phyloP scores from a whole-genome alignment of 306 rosid species.

The Vigna nakashimae region DNA sequence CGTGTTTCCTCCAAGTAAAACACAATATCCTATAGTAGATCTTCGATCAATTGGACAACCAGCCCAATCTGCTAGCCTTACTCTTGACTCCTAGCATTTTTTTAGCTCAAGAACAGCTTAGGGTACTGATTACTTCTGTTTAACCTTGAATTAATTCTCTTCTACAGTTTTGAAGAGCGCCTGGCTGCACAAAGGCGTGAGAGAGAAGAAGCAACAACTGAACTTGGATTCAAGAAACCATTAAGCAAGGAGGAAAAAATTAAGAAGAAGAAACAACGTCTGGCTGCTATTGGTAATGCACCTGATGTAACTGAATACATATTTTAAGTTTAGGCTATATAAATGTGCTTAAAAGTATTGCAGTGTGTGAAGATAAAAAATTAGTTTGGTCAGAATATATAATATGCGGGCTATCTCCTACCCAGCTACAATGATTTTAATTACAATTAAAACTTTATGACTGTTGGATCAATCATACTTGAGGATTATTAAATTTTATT shows the following conservation, averaged over 20 bases:
- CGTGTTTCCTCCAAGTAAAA: too few species aligned
- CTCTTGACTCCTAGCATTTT: background rate
- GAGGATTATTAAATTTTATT: background rate
- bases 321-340: slow-evolving; percentile 28
- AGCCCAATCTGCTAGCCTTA: too few species aligned
- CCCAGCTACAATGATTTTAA: background rate
- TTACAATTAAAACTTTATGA: background rate
- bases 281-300: slow-evolving; percentile 94
- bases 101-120: background rate
- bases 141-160: slow-evolving; percentile 33
- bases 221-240: slow-evolving; percentile 91
- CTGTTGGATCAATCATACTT: slow-evolving; percentile 9
- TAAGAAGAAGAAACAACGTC: slow-evolving; percentile 88
- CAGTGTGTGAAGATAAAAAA: slow-evolving; percentile 4
- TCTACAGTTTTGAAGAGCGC: slow-evolving; percentile 94
- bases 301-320: slow-evolving; percentile 37
- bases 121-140: slow-evolving; percentile 26
- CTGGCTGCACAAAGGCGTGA: slow-evolving; percentile 91
- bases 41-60: too few species aligned
- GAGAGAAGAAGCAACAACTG: slow-evolving; percentile 71
- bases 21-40: too few species aligned
- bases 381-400: slow-evolving; percentile 14
- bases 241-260: slow-evolving; percentile 90
- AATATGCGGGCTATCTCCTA: slow-evolving; percentile 2
- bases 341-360: slow-evolving; percentile 22